phyloP scores from a whole-genome alignment of 352 stramenopile genomes.

The Peronospora destructor region DNA sequence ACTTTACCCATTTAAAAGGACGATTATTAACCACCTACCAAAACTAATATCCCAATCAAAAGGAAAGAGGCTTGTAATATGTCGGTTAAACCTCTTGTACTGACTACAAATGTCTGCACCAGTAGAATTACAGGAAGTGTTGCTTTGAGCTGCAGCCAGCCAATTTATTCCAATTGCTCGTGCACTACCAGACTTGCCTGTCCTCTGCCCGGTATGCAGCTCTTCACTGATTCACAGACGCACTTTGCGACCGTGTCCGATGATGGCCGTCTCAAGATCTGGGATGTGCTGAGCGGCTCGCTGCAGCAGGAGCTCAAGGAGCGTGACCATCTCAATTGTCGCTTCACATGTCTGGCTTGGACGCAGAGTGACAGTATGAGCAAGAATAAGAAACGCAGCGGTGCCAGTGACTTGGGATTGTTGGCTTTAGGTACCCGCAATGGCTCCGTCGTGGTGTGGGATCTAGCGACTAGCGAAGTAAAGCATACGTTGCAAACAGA shows the following conservation, averaged over 20 bases:
- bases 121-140: slow-evolving; percentile 28
- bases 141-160: background rate
- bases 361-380: slow-evolving; percentile 25
- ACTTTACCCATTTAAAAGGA: no score
- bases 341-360: slow-evolving; percentile 73
- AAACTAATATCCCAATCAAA: no score
- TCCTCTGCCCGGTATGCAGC: slow-evolving; percentile 36
- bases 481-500: slow-evolving; percentile 49
- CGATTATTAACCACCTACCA: no score
- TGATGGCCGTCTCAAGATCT: slow-evolving; percentile 79
- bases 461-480: slow-evolving; percentile 62
- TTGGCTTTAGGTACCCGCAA: slow-evolving; percentile 68
- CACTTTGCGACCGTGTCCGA: slow-evolving; percentile 75
- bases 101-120: slow-evolving; percentile 36
- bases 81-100: background rate
- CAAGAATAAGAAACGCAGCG: slow-evolving; percentile 41
- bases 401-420: slow-evolving; percentile 40
- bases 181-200: background rate
- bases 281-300: slow-evolving; percentile 56
- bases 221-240: slow-evolving; percentile 69
- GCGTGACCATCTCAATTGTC: slow-evolving; percentile 79
- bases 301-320: slow-evolving; percentile 76
- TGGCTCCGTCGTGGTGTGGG: slow-evolving; percentile 62
- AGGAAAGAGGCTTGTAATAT: no score
- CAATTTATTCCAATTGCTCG: background rate